Evolutionary conservation across 1,284 basidiomycete species (phyloP), one percentile per base, ranked within the genome.

Genomic region (Leccinum subrobustum): DNA sequence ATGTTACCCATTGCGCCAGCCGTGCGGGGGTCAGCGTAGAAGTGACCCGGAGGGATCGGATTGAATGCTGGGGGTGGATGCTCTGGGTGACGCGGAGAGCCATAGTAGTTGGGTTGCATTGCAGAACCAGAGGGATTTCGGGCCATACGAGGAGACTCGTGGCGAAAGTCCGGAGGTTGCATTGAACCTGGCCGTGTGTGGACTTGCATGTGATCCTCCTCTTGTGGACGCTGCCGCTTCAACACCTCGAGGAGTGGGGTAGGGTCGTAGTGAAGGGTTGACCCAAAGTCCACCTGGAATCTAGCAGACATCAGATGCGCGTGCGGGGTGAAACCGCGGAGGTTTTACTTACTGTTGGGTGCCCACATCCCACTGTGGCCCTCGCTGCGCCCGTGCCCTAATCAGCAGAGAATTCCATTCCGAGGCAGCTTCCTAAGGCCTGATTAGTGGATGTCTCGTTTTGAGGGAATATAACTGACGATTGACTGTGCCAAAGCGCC

Each of bases 341-440:
- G 18, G 56, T 54, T 54, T 37, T 27, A 72, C 81, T 65, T 64
- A 93, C 91, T 88, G 85, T 73, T 93, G 91, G 20, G 91, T 91
- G 23, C 89, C 88, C 39, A 92, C 80, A 72, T 93, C 91, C 91
- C 91, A 93, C 67, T 92, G 91, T 4, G 91, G 91, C 0, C 91
- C 91, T 63, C 91, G 79, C 62, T 88, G 84, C 8, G 91, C 91
- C 42, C 91, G 83, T 4, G 91, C 91, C 39, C 85, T 88, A 61
- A 85, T 82, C 52, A 93, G 77, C 54, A 91, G 68, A 0, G 91
- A 92, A 67, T 93, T 93, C 91, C 91, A 93, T 65, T 92, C 88
- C 3, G 89, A 91, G 14, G 91, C 89, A 69, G 83, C 86, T 70
- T 92, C 89, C 90, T 91, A 58, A 23, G 42, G 14, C 57, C 18